A percentile compares a stretch with the other conserved stretches of the same genome.
Conservation (phyloP, 108 stramenopile genomes). For the Cyclotella cryptica region DNA sequence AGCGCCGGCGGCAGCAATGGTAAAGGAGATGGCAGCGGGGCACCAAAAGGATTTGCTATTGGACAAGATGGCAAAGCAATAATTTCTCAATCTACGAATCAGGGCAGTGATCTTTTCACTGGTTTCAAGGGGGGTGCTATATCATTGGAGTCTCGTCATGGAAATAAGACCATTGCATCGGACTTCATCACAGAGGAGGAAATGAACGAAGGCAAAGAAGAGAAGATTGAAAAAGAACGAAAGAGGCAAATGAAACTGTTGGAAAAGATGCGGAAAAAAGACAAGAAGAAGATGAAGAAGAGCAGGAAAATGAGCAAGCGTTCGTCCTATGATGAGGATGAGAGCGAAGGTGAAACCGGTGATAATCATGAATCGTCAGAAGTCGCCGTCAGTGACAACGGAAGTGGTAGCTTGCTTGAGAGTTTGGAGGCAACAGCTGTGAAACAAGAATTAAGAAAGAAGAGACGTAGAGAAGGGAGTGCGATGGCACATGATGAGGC, state of each 20-base stretch:
- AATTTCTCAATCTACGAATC: conserved; percentile 26
- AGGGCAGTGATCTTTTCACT: conserved; percentile 60
- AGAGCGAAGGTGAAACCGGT: conserved; percentile 59
- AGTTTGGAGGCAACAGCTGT: conserved; percentile 53
- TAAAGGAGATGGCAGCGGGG: conserved; percentile 13
- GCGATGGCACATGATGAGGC: not conserved
- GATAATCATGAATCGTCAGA: conserved; percentile 18
- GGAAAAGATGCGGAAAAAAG: conserved; percentile 60
- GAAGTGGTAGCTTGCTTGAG: conserved; percentile 28
- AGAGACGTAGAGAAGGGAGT: conserved; percentile 28
- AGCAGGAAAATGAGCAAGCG: conserved; percentile 57
- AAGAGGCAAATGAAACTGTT: conserved; percentile 49
- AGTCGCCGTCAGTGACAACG: not conserved
- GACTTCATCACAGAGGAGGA: conserved; percentile 90
- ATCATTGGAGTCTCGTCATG: conserved; percentile 66
- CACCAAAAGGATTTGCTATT: conserved; percentile 67
- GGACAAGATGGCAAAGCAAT: conserved; percentile 21
- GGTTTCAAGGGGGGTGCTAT: conserved; percentile 70
- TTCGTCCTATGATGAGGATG: conserved; percentile 47
- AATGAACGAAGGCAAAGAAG: conserved; percentile 51
- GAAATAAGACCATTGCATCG: conserved; percentile 58
- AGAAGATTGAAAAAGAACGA: conserved; percentile 50
- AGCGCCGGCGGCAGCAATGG: conserved; percentile 7
- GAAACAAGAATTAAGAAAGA: conserved; percentile 27
- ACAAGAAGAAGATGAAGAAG: conserved; percentile 72